phyloP scores from a whole-genome alignment of 305 asterid species.

The Euphrasia arctica region DNA sequence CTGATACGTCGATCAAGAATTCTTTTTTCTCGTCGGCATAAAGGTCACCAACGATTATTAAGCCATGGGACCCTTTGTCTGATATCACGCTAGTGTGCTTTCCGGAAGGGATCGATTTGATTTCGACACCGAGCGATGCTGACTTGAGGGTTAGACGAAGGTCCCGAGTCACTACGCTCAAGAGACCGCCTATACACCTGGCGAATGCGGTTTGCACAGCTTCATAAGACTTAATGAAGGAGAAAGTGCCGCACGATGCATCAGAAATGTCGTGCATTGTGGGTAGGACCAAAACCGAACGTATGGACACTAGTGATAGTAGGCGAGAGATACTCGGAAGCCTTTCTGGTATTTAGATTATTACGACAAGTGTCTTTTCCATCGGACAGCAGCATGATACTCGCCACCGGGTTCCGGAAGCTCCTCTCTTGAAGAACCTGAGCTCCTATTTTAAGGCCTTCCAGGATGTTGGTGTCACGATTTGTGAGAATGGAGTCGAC shows the following conservation, averaged over 20 bases:
- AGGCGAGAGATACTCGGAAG: background rate
- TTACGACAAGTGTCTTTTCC: background rate
- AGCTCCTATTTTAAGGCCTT: background rate
- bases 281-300: background rate
- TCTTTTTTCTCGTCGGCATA: conserved; percentile 2
- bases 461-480: background rate
- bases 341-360: background rate
- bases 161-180: background rate
- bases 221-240: background rate
- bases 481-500: background rate
- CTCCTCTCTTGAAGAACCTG: background rate
- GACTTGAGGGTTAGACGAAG: background rate
- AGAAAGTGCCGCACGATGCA: conserved; percentile 5
- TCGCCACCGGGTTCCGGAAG: background rate
- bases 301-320: background rate
- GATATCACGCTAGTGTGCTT: background rate
- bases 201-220: background rate
- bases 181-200: background rate
- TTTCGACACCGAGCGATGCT: background rate
- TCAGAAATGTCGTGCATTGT: conserved; percentile 12
- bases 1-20: background rate
- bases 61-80: background rate
- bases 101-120: background rate
- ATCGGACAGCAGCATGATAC: background rate
- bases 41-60: background rate